A percentile compares a stretch with the other conserved stretches of the same genome.
Conservation (phyloP, 768 basidiomycete species). For the Coprinopsis cinerea region DNA sequence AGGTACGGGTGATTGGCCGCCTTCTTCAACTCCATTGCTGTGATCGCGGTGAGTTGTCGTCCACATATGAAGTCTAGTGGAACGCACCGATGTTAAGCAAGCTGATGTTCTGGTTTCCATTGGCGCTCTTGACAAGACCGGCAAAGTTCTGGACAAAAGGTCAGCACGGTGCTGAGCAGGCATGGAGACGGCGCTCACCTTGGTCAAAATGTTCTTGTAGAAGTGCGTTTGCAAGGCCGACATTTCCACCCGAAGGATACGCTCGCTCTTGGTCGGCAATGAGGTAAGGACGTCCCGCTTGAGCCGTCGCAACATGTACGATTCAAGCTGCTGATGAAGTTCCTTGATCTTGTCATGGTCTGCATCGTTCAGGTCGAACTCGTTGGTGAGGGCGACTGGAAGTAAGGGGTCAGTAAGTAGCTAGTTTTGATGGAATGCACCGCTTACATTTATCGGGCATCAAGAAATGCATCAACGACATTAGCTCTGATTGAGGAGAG, state of each 20-base stretch:
- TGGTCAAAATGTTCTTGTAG: conserved; percentile 97
- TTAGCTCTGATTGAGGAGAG: conserved; percentile 53
- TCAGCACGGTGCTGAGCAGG: neutral
- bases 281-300: conserved; percentile 97
- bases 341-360: conserved; percentile 98
- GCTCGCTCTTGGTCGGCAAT: conserved; percentile 95
- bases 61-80: conserved; percentile 1
- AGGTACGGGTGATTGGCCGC: conserved; percentile 97
- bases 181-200: conserved; percentile 38
- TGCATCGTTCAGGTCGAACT: conserved; percentile 90
- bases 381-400: conserved; percentile 84
- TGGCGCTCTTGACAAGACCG: conserved; percentile 84
- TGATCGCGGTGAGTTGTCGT: conserved; percentile 2
- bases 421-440: neutral
- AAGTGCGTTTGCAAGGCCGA: conserved; percentile 93
- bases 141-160: conserved; percentile 69
- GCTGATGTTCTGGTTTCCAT: conserved; percentile 87
- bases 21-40: conserved; percentile 98
- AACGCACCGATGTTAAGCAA: conserved; percentile 85
- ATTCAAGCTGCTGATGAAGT: conserved; percentile 86
- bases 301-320: conserved; percentile 88
- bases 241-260: conserved; percentile 97
- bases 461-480: conserved; percentile 98
- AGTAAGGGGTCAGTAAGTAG: conserved; percentile 4
- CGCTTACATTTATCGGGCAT: conserved; percentile 94